Percentiles rank a stretch among this genome's conserved stretches.
phyloP scores from a whole-genome alignment of 2,329 filamentous ascomycete species.

The Paracorniculantispora psalliotae region DNA sequence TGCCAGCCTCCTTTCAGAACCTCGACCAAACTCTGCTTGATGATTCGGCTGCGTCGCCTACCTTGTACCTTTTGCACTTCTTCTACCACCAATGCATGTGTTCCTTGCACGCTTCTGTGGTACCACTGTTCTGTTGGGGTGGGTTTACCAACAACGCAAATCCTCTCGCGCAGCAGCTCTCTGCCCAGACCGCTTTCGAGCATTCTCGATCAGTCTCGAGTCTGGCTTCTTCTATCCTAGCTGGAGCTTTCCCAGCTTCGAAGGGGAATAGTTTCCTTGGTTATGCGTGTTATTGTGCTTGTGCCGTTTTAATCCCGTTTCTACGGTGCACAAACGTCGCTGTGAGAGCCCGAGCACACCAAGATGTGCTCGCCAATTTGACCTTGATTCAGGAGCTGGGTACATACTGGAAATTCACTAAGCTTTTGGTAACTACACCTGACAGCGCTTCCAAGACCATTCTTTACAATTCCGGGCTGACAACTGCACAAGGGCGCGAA shows the following conservation, averaged over 20 bases:
- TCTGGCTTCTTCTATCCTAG: slow-evolving; percentile 6
- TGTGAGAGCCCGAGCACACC: slow-evolving; percentile 14
- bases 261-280: slow-evolving; percentile 16
- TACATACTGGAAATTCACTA: slow-evolving; percentile 13
- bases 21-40: background rate
- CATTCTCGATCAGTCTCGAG: slow-evolving; percentile 17
- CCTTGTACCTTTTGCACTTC: background rate
- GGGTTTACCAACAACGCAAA: slow-evolving; percentile 8
- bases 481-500: background rate
- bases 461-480: background rate
- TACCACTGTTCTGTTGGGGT: slow-evolving; percentile 20
- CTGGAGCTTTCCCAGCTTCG: background rate
- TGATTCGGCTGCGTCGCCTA: background rate
- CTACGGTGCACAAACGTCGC: slow-evolving; percentile 18
- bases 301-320: slow-evolving; percentile 21
- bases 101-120: slow-evolving; percentile 19
- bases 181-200: slow-evolving; percentile 20
- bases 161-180: slow-evolving; percentile 17
- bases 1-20: background rate
- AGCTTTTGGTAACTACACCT: slow-evolving; percentile 15
- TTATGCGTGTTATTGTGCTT: slow-evolving; percentile 20
- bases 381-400: slow-evolving; percentile 15
- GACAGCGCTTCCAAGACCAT: background rate
- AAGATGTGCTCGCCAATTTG: slow-evolving; percentile 18
- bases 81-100: slow-evolving; percentile 20